These are phyloP conservation scores for Pneumocystis murina DNA, from an alignment of 1,139 yeast species.

Conservation along the genomic window DNA sequence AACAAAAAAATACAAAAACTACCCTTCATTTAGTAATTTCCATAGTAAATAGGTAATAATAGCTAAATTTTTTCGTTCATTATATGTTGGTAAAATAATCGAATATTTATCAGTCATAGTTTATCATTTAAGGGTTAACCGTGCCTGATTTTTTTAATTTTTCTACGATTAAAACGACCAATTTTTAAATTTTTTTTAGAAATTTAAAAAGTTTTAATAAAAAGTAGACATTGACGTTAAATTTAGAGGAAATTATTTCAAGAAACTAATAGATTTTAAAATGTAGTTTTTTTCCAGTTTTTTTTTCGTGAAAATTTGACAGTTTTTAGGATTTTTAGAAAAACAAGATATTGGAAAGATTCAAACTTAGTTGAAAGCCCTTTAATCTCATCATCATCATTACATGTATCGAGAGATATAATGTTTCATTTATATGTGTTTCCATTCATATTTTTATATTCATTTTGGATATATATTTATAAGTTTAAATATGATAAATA, in stretches of 20 bases:
- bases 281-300: not conserved
- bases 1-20: slow-evolving; percentile 8
- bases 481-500: slow-evolving; percentile 57
- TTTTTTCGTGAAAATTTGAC: not conserved
- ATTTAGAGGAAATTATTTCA: not conserved
- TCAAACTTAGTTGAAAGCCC: not conserved
- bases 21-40: slow-evolving; percentile 46
- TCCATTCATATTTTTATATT: slow-evolving; percentile 73
- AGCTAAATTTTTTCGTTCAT: slow-evolving; percentile 59
- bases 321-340: not conserved
- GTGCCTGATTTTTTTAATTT: not conserved
- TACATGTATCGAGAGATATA: not conserved
- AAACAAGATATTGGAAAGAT: not conserved
- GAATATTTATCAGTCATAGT: slow-evolving; percentile 43
- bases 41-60: slow-evolving; percentile 58
- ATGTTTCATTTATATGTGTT: slow-evolving; percentile 58
- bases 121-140: not conserved
- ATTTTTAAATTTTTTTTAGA: not conserved
- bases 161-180: not conserved
- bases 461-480: slow-evolving; percentile 56
- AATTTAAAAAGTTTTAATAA: not conserved
- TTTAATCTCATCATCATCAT: not conserved
- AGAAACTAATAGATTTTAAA: not conserved
- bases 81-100: slow-evolving; percentile 65
- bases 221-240: not conserved